Base-by-base conservation (phyloP, 169 alveolate genomes). In the Eimeria necatrix region DNA sequence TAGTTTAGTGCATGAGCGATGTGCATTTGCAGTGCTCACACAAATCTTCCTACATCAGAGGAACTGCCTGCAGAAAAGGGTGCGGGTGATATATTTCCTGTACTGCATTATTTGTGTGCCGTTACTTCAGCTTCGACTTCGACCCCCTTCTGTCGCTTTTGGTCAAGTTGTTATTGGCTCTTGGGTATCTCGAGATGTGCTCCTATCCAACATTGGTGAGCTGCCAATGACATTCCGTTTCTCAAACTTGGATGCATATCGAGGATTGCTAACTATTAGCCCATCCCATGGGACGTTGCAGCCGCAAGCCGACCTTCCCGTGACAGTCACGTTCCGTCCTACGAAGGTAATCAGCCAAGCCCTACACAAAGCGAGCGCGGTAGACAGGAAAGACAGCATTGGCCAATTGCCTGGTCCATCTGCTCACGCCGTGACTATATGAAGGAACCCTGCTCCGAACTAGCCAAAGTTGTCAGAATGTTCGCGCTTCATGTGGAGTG, bases 131-230 rank as follows among this genome's bases (percentile, higher is more conserved):
- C 85, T 93, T 46, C 95, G 93, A 5, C 71, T 89, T 70, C 49
- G 94, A 5, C 93, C 85, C 49, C 95, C 94, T 4, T 88, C 96
- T 10, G 68, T 95, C 60, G 74, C 93, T 2, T 95, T 95, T 76
- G 96, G 96, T 4, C 81, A 88, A n/a, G 95, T 95, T 60, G 95
- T 95, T 56, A 94, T 95, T 64, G 84, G 89, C 51, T 78, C 95
- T 10, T 68, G 95, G 87, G 91, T 94, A 32, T 61, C 95, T n/a
- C 91, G 81, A 71, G 71, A 46, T 8, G 94, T 92, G 60, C 94
- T 85, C 46, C 68, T 95, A 73, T 92, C 93, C 83, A 95, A 95
- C 93, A 76, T 92, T 48, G 96, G 96, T 3, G 96, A 95, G 68
- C 68, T 95, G 87, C 92, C 86, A 8, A 89, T 76, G 93, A 74